phyloP scores from a whole-genome alignment of 1,284 basidiomycete genomes.

The Ceratobasidium sp. region DNA sequence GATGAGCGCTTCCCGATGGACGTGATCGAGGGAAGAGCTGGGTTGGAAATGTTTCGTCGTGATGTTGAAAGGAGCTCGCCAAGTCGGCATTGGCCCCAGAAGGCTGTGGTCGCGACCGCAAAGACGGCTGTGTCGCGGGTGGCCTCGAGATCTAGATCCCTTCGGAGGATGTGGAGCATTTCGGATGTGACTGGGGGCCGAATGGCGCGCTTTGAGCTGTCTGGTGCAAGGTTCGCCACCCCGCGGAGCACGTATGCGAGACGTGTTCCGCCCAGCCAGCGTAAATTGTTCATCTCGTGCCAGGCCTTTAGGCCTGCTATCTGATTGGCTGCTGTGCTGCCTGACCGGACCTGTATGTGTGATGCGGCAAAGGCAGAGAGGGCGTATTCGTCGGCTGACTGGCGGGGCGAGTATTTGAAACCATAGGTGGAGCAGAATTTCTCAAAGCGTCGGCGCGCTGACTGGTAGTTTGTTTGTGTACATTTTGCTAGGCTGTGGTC shows the following conservation, averaged over 20 bases:
- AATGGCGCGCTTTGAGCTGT: slow-evolving; percentile 22
- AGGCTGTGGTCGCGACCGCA: slow-evolving; percentile 2
- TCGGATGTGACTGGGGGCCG: not conserved
- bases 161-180: not conserved
- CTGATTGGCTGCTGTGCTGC: slow-evolving; percentile 41
- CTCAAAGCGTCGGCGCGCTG: not conserved
- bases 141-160: slow-evolving; percentile 2
- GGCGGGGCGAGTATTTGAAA: slow-evolving; percentile 36
- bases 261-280: slow-evolving; percentile 44
- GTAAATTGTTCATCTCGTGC: slow-evolving; percentile 44
- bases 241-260: slow-evolving; percentile 45
- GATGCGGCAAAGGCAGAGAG: slow-evolving; percentile 47
- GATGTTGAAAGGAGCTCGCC: slow-evolving; percentile 29
- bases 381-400: slow-evolving; percentile 45
- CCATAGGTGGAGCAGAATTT: slow-evolving; percentile 39
- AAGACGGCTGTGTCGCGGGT: slow-evolving; percentile 25
- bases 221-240: slow-evolving; percentile 45
- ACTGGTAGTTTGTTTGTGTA: not conserved
- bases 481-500: not conserved
- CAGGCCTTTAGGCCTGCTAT: slow-evolving; percentile 45
- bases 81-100: slow-evolving; percentile 29
- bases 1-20: not conserved
- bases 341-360: slow-evolving; percentile 40
- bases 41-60: not conserved
- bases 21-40: not conserved